Evolutionary conservation across 768 basidiomycete genomes (phyloP), one percentile per base, ranked within the genome.

Genomic region (Mycena chlorophos): DNA sequence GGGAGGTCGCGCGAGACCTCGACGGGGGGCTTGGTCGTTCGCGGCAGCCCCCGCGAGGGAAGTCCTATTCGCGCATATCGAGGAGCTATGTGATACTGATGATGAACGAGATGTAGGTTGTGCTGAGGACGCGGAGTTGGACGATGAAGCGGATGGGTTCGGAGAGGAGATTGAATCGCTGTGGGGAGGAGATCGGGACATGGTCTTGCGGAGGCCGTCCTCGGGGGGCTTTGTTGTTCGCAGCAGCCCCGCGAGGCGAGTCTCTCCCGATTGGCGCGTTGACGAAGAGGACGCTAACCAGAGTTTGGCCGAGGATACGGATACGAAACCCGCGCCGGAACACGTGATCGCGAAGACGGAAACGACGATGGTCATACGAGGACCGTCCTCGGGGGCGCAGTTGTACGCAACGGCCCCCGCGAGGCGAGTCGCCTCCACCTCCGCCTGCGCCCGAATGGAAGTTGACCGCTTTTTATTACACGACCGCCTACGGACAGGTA

Each of bases 11-110:
- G 38, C 3, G 29, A 27, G 48, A 26, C 50, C 46, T 16, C 19
- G 13, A 16, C 38, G 47, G 48, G n/a, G 47, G 54, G 51, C 3
- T 19, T 23, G 25, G 17, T 57, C 56, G 14, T 39, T 26, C 37
- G 28, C 19, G 51, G 49, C n/a, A 22, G n/a, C 56, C 56, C 56
- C 56, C 45, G 51, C 45, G 43, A 52, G 56, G 56, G 46, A 29
- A 51, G 56, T 57, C 25, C 26, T 28, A 0, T 1, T 19, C 19
- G 4, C 6, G 0, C n/a, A 1, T 5, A 14, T 25, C 13, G 31
- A 16, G 28, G 26, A 34, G 8, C 31, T 17, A 8, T 8, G 34
- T 16, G 50, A 14, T 37, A 23, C 37, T 27, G 30, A 5, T 10
- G 23, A 5, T 14, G 6, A 14, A 5, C 14, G 8, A 8, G 54